Conservation (phyloP, 1,284 basidiomycete species). For the Ganoderma meredithae region DNA sequence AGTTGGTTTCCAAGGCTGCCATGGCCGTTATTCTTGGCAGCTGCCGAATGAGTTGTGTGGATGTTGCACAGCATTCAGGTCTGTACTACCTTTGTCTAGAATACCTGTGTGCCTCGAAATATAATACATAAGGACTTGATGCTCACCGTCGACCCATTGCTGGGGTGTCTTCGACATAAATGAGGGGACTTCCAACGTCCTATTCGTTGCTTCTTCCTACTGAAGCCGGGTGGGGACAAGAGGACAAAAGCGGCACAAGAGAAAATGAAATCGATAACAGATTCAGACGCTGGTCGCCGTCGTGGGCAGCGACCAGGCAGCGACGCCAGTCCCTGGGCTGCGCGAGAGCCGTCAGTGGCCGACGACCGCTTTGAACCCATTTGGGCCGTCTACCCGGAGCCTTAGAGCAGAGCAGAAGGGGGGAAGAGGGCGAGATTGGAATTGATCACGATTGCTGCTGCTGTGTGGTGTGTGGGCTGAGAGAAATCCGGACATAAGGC, state of each 20-base stretch:
- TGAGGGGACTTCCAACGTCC: background rate
- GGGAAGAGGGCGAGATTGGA: slow-evolving; percentile 7
- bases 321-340: slow-evolving; percentile 5
- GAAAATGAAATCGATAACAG: slow-evolving; percentile 34
- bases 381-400: slow-evolving; percentile 1
- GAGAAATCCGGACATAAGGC: background rate
- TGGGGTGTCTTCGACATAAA: slow-evolving; percentile 5
- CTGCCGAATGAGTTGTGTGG: slow-evolving; percentile 5
- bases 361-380: slow-evolving; percentile 22
- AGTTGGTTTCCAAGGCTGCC: background rate
- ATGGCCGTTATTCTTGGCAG: background rate
- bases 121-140: background rate
- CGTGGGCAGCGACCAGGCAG: too few species aligned
- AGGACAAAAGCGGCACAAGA: slow-evolving; percentile 11
- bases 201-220: background rate
- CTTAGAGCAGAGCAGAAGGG: background rate
- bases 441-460: slow-evolving; percentile 29
- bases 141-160: background rate
- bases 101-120: background rate
- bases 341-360: slow-evolving; percentile 14
- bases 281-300: slow-evolving; percentile 13
- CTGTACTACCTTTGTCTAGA: background rate
- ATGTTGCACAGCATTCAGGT: slow-evolving; percentile 6
- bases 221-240: slow-evolving; percentile 1
- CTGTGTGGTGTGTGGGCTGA: slow-evolving; percentile 20